These are phyloP conservation scores for Andrographis paniculata DNA, from an alignment of 305 asterid genomes.

Conservation along the genomic window DNA sequence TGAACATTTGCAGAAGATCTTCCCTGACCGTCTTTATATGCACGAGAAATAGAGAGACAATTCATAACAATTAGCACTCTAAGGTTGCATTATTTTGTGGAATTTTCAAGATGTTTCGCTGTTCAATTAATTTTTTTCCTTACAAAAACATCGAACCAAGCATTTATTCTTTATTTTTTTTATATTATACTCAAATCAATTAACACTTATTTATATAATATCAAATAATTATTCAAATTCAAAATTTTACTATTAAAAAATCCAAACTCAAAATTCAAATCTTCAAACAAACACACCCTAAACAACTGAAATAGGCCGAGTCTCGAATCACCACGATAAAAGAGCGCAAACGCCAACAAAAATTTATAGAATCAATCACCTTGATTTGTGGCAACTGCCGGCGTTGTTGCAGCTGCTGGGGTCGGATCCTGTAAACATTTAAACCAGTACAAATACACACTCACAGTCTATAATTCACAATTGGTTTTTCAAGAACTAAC, in stretches of 20 bases:
- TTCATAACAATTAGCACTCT: background rate
- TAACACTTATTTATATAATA: too few relatives aligned
- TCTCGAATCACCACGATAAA: background rate
- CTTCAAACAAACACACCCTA: too few relatives aligned
- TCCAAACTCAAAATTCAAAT: too few relatives aligned
- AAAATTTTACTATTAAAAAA: too few relatives aligned
- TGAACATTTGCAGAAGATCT: constrained; percentile 41
- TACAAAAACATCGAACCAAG: too few relatives aligned
- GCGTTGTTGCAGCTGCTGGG: constrained; percentile 52
- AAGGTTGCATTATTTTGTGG: too few relatives aligned
- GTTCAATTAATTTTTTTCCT: too few relatives aligned
- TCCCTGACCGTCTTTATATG: constrained; percentile 46
- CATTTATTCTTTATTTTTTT: too few relatives aligned
- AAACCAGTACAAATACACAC: constrained; percentile 14
- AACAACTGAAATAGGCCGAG: constrained; percentile 2
- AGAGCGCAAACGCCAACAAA: background rate
- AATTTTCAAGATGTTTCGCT: too few relatives aligned
- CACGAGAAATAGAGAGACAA: constrained; percentile 12
- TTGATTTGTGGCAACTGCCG: constrained; percentile 40
- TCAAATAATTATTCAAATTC: too few relatives aligned
- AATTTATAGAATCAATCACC: constrained; percentile 31
- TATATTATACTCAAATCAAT: too few relatives aligned
- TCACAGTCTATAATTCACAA: background rate
- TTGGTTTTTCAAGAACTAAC: background rate
- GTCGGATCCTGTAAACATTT: constrained; percentile 58